phyloP scores from a whole-genome alignment of 768 basidiomycete genomes.

The Gelatoporia subvermispora region DNA sequence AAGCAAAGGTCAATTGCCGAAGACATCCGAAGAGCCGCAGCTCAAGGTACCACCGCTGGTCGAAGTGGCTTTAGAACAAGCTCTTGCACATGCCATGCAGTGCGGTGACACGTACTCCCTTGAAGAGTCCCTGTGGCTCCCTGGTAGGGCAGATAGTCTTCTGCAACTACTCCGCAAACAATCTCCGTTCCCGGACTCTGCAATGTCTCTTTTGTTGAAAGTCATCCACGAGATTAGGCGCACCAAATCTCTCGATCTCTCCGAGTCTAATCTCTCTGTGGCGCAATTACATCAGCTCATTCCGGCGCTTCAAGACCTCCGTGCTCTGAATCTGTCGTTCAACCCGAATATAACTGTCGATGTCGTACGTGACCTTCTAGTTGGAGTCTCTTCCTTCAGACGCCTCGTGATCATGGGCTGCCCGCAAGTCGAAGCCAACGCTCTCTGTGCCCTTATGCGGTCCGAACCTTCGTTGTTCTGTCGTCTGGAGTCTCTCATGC shows the following conservation, averaged over 20 bases:
- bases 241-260: conserved; percentile 23
- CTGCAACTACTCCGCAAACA: conserved; percentile 14
- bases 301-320: conserved; percentile 5
- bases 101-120: conserved; percentile 19
- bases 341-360: conserved; percentile 22
- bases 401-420: conserved; percentile 23
- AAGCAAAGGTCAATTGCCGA: background rate
- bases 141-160: conserved; percentile 23
- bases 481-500: conserved; percentile 21
- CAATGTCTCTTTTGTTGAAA: conserved; percentile 20
- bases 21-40: too few species aligned
- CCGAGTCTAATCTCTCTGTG: conserved; percentile 18
- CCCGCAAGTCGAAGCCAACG: conserved; percentile 18
- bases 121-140: conserved; percentile 26
- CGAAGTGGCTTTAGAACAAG: conserved; percentile 23
- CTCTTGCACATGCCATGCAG: conserved; percentile 23
- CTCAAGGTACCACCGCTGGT: conserved; percentile 19
- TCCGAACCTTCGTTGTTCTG: conserved; percentile 23
- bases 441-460: conserved; percentile 18
- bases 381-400: conserved; percentile 16
- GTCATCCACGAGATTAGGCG: conserved; percentile 9
- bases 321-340: conserved; percentile 23
- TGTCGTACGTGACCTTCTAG: conserved; percentile 19
- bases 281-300: conserved; percentile 20
- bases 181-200: conserved; percentile 24